Conservation (phyloP, 805 yeast genomes). For the Hagleromyces aurorensis region DNA sequence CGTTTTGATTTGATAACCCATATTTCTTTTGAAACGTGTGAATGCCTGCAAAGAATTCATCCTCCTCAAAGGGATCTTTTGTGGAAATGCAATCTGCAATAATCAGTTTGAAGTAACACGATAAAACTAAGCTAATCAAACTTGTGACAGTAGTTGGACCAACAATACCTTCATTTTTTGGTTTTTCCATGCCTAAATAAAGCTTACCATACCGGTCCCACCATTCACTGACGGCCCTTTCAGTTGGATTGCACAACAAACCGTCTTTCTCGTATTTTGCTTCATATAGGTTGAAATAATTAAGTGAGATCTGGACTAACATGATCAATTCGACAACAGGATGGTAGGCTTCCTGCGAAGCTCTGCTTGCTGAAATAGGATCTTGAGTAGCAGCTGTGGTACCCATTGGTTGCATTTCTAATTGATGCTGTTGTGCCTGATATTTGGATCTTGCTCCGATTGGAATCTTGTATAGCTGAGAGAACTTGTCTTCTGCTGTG, state of each 20-base stretch:
- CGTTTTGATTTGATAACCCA: conserved; percentile 37
- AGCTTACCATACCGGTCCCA: conserved; percentile 63
- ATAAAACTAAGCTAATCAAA: conserved; percentile 65
- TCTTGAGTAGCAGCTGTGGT: conserved; percentile 1
- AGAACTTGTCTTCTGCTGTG: conserved; percentile 74
- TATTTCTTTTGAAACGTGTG: conserved; percentile 72
- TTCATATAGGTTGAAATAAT: conserved; percentile 67
- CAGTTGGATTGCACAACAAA: conserved; percentile 69
- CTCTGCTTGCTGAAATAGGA: background rate
- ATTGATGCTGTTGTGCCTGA: conserved; percentile 5
- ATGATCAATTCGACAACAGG: conserved; percentile 71
- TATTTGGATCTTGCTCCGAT: conserved; percentile 11
- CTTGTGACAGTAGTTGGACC: conserved; percentile 71
- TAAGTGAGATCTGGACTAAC: conserved; percentile 65
- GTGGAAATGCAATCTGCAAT: conserved; percentile 52
- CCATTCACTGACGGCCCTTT: conserved; percentile 66
- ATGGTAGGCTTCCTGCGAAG: conserved; percentile 34
- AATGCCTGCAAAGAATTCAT: conserved; percentile 57
- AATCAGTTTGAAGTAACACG: conserved; percentile 58
- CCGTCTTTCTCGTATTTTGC: conserved; percentile 70
- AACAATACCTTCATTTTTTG: conserved; percentile 43
- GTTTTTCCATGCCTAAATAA: conserved; percentile 24
- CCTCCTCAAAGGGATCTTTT: conserved; percentile 77
- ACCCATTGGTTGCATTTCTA: conserved; percentile 5
- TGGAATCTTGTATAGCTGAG: conserved; percentile 60